phyloP scores from a whole-genome alignment of 1,284 basidiomycete genomes.

The Heterobasidion occidentale region DNA sequence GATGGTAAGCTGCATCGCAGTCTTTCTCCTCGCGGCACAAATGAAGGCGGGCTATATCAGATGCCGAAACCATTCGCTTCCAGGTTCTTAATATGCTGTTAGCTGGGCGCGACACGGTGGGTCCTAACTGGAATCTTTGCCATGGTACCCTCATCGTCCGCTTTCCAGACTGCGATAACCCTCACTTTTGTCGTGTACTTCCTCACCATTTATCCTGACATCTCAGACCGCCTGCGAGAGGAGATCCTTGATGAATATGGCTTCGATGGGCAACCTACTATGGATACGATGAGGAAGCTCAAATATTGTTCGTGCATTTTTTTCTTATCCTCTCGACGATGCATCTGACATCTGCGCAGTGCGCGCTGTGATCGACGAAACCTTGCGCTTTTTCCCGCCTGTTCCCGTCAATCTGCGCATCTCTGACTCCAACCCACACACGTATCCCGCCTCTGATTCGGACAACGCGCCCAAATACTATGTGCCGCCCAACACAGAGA shows the following conservation, averaged over 20 bases:
- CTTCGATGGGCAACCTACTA: conserved; percentile 35
- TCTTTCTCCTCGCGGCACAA: no score
- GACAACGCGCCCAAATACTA: conserved; percentile 36
- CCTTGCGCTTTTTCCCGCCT: conserved; percentile 64
- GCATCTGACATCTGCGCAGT: conserved; percentile 16
- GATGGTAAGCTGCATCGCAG: conserved; percentile 34
- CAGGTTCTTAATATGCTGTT: conserved; percentile 54
- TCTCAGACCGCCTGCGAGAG: conserved; percentile 43
- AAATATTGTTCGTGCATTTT: conserved; percentile 38
- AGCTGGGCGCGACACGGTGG: conserved; percentile 66
- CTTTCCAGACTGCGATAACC: conserved; percentile 46
- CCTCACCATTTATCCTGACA: conserved; percentile 51
- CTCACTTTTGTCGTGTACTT: conserved; percentile 61
- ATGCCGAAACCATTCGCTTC: conserved; percentile 23
- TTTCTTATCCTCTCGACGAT: conserved; percentile 21
- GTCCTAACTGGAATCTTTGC: conserved; percentile 10
- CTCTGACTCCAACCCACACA: conserved; percentile 15
- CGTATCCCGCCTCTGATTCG: conserved; percentile 41
- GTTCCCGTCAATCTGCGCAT: conserved; percentile 56
- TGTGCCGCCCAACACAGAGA: conserved; percentile 48
- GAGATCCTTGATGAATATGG: conserved; percentile 55
- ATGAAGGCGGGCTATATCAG: conserved; percentile 12
- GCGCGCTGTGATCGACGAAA: conserved; percentile 67
- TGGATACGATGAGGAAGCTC: conserved; percentile 47
- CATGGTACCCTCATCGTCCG: neutral